Evolutionary conservation across 2,329 filamentous ascomycete genomes (phyloP).

Genomic region (Xylaria polymorpha): DNA sequence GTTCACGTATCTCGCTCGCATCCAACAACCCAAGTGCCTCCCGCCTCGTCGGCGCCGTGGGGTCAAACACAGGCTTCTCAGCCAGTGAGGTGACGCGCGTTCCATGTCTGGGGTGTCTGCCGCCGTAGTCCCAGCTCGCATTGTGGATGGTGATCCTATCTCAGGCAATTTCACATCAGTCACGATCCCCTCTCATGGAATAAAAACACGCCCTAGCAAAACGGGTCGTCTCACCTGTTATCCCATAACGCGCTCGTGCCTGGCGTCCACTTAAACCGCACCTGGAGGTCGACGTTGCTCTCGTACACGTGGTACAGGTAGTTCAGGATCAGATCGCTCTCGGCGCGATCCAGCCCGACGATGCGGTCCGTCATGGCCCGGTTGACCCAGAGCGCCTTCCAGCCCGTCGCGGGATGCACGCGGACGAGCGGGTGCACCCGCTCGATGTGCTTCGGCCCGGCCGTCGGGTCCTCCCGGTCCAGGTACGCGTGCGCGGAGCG

Average conservation of each 20-base stretch:
- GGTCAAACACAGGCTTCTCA: constrained; percentile 76
- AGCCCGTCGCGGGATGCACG: constrained; percentile 77
- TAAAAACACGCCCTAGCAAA: neutral
- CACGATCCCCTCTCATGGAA: neutral
- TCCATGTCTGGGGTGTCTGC: constrained; percentile 74
- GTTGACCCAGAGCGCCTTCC: constrained; percentile 80
- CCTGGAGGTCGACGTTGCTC: constrained; percentile 76
- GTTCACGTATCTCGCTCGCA: constrained; percentile 61
- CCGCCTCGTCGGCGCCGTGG: constrained; percentile 72
- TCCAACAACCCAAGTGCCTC: constrained; percentile 74
- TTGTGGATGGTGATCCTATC: constrained; percentile 77
- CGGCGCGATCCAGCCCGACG: constrained; percentile 74
- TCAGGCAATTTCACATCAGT: constrained; percentile 11
- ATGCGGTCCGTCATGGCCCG: constrained; percentile 75
- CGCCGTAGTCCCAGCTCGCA: constrained; percentile 79
- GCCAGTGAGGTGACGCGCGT: constrained; percentile 77
- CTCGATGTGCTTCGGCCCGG: constrained; percentile 74
- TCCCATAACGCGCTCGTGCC: constrained; percentile 77
- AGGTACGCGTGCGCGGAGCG: constrained; percentile 74
- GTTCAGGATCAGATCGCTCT: constrained; percentile 74
- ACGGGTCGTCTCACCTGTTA: constrained; percentile 62
- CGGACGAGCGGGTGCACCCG: constrained; percentile 75
- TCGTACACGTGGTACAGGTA: constrained; percentile 78
- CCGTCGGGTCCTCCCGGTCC: constrained; percentile 69
- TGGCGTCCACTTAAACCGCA: constrained; percentile 77